Conservation (phyloP, 169 alveolate species). For the Plasmodium ovale region DNA sequence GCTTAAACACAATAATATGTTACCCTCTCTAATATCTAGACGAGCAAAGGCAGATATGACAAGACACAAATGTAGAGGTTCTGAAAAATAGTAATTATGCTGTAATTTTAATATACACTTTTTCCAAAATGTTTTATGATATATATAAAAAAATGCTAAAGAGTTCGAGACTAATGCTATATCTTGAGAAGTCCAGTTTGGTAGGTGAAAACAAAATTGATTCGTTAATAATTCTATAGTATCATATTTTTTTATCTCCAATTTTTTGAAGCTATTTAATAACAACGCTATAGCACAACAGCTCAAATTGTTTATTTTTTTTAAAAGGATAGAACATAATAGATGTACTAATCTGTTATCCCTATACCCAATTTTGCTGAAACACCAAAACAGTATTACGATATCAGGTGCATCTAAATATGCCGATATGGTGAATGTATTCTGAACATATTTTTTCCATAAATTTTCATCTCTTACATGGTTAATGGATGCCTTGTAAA, state of each 20-base stretch:
- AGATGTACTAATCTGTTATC: slow-evolving; percentile 80
- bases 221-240: slow-evolving; percentile 84
- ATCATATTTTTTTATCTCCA: slow-evolving; percentile 82
- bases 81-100: slow-evolving; percentile 73
- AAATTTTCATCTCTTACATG: slow-evolving; percentile 85
- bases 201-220: slow-evolving; percentile 78
- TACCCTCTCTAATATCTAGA: slow-evolving; percentile 83
- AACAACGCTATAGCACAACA: slow-evolving; percentile 82
- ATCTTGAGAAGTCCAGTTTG: slow-evolving; percentile 83
- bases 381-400: slow-evolving; percentile 82
- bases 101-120: slow-evolving; percentile 80
- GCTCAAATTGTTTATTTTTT: slow-evolving; percentile 72
- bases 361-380: slow-evolving; percentile 83
- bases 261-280: slow-evolving; percentile 82
- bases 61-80: slow-evolving; percentile 81
- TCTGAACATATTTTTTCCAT: slow-evolving; percentile 85
- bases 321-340: slow-evolving; percentile 78
- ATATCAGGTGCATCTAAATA: slow-evolving; percentile 81
- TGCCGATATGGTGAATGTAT: slow-evolving; percentile 63
- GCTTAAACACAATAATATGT: slow-evolving; percentile 76
- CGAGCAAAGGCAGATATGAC: slow-evolving; percentile 82
- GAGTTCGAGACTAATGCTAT: slow-evolving; percentile 83
- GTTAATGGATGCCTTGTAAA: slow-evolving; percentile 82
- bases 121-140: slow-evolving; percentile 80
- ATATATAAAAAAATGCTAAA: slow-evolving; percentile 81